Percentiles rank a stretch among this genome's conserved stretches.
These are phyloP conservation scores for Triticum turgidum DNA, from an alignment of 176 grass and related monocot genomes.

Conservation along the genomic window DNA sequence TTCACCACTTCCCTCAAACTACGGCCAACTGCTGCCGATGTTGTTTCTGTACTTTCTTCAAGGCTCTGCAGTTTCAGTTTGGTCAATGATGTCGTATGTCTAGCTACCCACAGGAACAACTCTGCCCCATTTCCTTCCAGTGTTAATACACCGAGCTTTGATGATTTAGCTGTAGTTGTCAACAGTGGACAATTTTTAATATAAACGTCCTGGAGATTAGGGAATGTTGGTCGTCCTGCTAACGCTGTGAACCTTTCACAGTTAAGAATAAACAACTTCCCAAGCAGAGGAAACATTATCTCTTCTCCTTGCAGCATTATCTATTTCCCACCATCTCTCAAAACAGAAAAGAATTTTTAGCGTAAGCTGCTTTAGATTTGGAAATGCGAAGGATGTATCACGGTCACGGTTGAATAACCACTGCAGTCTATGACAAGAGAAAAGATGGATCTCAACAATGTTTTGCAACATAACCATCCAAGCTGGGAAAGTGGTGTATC, in stretches of 20 bases:
- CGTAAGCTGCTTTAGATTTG: neutral
- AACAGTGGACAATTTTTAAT: neutral
- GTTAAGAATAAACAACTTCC: neutral
- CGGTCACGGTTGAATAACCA: neutral
- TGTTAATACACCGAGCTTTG: neutral
- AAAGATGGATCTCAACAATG: neutral
- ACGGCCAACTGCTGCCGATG: neutral
- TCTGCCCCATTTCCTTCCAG: neutral
- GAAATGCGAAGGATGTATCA: neutral
- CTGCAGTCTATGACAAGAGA: neutral
- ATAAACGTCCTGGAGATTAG: neutral
- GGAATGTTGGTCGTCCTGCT: neutral
- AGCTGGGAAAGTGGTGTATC: neutral
- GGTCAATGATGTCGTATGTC: neutral
- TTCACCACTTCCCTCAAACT: neutral
- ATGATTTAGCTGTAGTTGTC: neutral
- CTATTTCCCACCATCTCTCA: neutral
- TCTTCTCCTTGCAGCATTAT: neutral
- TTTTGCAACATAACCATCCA: neutral
- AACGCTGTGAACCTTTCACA: neutral
- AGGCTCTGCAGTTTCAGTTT: neutral
- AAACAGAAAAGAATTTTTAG: rapidly evolving
- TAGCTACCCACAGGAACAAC: neutral
- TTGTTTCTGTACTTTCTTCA: neutral
- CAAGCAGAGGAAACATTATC: neutral